Evolutionary conservation across 2,329 filamentous ascomycete genomes (phyloP).

Genomic region (Alternaria hordeiaustralica): DNA sequence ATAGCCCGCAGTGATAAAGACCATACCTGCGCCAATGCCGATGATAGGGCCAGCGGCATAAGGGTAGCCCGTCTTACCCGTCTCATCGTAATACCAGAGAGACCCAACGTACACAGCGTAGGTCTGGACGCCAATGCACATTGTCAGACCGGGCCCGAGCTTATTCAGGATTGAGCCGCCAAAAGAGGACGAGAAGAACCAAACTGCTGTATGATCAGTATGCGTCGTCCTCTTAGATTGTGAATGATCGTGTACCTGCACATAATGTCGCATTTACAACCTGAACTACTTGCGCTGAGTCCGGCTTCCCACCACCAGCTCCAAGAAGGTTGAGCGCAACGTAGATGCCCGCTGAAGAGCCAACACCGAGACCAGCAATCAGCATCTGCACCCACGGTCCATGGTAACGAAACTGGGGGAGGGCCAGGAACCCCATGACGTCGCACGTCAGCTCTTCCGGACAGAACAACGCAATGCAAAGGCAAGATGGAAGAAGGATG

Average conservation of each 20-base stretch:
- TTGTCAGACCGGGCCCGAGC: constrained; percentile 38
- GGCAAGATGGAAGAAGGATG: neutral
- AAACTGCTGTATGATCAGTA: constrained; percentile 22
- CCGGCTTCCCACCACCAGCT: constrained; percentile 36
- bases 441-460: neutral
- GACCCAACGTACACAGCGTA: constrained; percentile 41
- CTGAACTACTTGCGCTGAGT: constrained; percentile 41
- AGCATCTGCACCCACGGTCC: constrained; percentile 41
- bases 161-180: constrained; percentile 42
- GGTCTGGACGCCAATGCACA: constrained; percentile 41
- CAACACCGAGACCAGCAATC: constrained; percentile 39
- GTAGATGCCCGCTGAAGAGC: constrained; percentile 39
- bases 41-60: constrained; percentile 40
- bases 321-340: constrained; percentile 40
- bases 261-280: constrained; percentile 43
- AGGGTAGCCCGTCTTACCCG: constrained; percentile 39
- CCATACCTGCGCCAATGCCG: constrained; percentile 42
- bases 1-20: constrained; percentile 42
- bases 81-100: constrained; percentile 44
- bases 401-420: constrained; percentile 38
- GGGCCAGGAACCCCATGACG: constrained; percentile 31
- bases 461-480: neutral
- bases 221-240: no score
- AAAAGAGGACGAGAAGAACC: constrained; percentile 44
- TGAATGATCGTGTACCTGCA: constrained; percentile 14